Base-by-base conservation (phyloP, 805 yeast species). In the Candida coleopterorum region DNA sequence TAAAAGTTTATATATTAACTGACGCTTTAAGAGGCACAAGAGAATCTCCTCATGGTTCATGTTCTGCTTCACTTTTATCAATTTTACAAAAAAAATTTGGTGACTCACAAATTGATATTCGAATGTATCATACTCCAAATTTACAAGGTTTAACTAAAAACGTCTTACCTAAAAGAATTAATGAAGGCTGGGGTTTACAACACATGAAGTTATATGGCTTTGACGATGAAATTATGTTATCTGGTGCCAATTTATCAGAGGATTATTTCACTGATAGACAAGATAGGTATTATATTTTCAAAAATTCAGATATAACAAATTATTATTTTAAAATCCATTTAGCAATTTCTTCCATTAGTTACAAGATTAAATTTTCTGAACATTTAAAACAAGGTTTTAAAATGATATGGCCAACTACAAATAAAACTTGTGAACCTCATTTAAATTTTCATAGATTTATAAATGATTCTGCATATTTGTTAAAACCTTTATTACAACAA, bases 141-240 rank as follows among this genome's bases (percentile, higher is more conserved):
- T 70, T 85, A 46, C 64, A 72, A 26, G 95, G 95, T 0, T 52
- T 85, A 41, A 72, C 75, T 39, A 79, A 80, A 51, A 46, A 61
- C 7, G 31, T 84, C 29, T 70, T 87, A 3, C 98, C 98, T 0
- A 81, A 74, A 41, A 72, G 98, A 44, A 69, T 90, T 44, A 88
- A 89, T 58, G 98, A 93, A 62, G 89, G 94, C 3, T 75, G 73
- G 62, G 98, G 98, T 0, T 70, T 93, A 35, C 98, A 93, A 58
- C 98, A 93, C 55, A 93, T 93, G 97, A 93, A 93, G 56, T 72
- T 93, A 20, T 93, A 93, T 56, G 98, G 98, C 2, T 79, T 89
- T 50, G 98, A 93, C 56, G 78, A 87, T 50, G 96, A 89, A 53
- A 77, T 93, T 28, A 74, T 93, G 14, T 68, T 93, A 22, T 75